A percentile compares a stretch with the other conserved stretches of the same genome.
These are phyloP conservation scores for Stephania cephalantha DNA, from an alignment of 164 flowering plant genomes.

Conservation along the genomic window DNA sequence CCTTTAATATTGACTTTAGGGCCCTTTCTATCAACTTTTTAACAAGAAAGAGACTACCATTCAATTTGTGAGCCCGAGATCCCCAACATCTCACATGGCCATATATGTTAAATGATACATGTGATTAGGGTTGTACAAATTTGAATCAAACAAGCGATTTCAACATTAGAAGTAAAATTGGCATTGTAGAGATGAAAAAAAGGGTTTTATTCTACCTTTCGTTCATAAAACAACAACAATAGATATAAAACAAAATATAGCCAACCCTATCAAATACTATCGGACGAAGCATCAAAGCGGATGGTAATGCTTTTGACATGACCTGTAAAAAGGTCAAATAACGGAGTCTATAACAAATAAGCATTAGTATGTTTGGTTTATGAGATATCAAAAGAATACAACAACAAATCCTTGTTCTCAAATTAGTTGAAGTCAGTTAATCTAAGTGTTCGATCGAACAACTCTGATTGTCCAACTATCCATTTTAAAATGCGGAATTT, in stretches of 20 bases:
- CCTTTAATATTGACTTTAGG: neutral
- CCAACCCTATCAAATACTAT: too few relatives aligned
- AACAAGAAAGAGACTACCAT: slow-evolving; percentile 1
- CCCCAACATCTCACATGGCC: slow-evolving; percentile 21
- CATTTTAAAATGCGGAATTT: neutral
- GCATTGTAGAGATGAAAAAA: neutral
- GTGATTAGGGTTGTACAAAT: neutral
- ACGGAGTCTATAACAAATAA: too few relatives aligned
- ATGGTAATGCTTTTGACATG: too few relatives aligned
- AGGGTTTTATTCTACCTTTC: neutral
- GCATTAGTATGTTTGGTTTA: too few relatives aligned
- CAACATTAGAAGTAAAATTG: slow-evolving; percentile 1
- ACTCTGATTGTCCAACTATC: neutral
- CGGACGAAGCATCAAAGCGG: too few relatives aligned
- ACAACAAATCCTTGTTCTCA: too few relatives aligned
- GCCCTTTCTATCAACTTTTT: neutral
- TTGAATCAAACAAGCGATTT: slow-evolving; percentile 9
- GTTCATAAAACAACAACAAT: slow-evolving; percentile 1
- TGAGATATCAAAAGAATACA: too few relatives aligned
- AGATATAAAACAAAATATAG: slow-evolving; percentile 1
- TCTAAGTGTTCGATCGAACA: neutral
- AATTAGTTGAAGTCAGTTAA: too few relatives aligned
- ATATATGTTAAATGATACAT: slow-evolving; percentile 1
- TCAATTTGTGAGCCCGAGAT: slow-evolving; percentile 13
- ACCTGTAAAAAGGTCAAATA: too few relatives aligned